A percentile compares a stretch with the other conserved stretches of the same genome.
Conservation (phyloP, 768 basidiomycete genomes). For the Naganishia onofrii region DNA sequence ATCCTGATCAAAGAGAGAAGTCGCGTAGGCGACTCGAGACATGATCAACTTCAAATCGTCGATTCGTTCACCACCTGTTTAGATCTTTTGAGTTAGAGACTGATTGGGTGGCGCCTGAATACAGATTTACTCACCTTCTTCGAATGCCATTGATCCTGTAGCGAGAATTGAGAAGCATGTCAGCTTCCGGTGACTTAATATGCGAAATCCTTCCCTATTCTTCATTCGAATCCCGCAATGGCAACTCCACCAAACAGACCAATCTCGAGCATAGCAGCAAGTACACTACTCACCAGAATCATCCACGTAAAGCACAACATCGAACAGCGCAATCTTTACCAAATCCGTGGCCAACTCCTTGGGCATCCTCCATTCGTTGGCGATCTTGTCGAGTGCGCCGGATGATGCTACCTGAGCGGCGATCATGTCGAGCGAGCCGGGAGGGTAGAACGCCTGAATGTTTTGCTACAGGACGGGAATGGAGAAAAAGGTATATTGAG, state of each 20-base stretch:
- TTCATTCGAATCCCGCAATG: no score
- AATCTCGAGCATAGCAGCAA: background rate
- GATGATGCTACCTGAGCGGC: conserved; percentile 51
- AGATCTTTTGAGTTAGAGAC: background rate
- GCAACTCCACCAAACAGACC: no score
- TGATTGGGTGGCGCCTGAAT: conserved; percentile 28
- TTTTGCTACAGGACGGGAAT: conserved; percentile 49
- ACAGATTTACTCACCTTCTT: conserved; percentile 3
- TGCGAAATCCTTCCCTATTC: no score
- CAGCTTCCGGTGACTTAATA: background rate
- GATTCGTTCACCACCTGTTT: conserved; percentile 44
- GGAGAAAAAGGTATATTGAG: background rate
- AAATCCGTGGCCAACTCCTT: conserved; percentile 54
- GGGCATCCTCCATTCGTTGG: conserved; percentile 51
- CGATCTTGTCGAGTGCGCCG: conserved; percentile 51
- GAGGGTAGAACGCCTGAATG: conserved; percentile 54
- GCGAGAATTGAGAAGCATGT: background rate
- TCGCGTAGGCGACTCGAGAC: conserved; percentile 51
- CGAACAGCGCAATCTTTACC: conserved; percentile 53
- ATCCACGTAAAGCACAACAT: conserved; percentile 43
- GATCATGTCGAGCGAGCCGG: conserved; percentile 50
- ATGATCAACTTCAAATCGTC: conserved; percentile 55
- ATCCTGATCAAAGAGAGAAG: conserved; percentile 53
- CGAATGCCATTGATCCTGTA: conserved; percentile 28
- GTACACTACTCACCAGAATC: conserved; percentile 7